Base-by-base conservation (phyloP, 495 filamentous ascomycete genomes). In the Extremus antarcticus region DNA sequence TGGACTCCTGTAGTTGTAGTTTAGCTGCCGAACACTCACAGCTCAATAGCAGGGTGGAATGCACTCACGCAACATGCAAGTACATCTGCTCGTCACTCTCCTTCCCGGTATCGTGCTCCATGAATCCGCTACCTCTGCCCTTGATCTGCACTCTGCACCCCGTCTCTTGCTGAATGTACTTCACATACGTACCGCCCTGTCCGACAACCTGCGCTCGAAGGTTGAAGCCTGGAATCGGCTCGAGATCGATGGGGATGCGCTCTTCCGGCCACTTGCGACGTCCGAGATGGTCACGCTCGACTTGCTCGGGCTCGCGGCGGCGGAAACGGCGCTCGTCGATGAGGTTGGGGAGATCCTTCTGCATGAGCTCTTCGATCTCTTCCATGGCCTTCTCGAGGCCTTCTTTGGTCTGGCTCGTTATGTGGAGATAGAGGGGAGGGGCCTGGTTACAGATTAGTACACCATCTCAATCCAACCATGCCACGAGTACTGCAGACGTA, bases 211-310 rank as follows among this genome's bases (percentile, higher is more conserved):
- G 88, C 43, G 92, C 92, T 53, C 92, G 82, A 43, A 97, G 75
- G 59, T 98, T 98, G 72, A 98, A 98, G n/a, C 92, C 92, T 20
- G 83, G 87, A 46, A 95, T 80, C 1, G 90, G 85, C 57, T 97
- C 91, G 24, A 98, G 82, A 51, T 84, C 79, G 57, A 97, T 87
- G 9, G 88, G 82, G 55, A 98, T 94, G 55, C 84, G 86, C 69
- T 95, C 90, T 64, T 96, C 91, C 8, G 92, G 92, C 92, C 92
- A 97, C 88, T 96, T 96, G 61, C 90, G 89, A 87, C 92, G 82
- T 53, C 91, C 90, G 71, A 84, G 91, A 67, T 95, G 88, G 65
- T 97, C 92, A 52, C 91, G 84, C 68, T 98, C 92, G n/a, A 96
- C 82, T 32, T 77, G 80, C 50, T 94, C 87, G 45, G 88, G 87